phyloP scores from a whole-genome alignment of 73 alveolate genomes.

The Loxodes magnus region DNA sequence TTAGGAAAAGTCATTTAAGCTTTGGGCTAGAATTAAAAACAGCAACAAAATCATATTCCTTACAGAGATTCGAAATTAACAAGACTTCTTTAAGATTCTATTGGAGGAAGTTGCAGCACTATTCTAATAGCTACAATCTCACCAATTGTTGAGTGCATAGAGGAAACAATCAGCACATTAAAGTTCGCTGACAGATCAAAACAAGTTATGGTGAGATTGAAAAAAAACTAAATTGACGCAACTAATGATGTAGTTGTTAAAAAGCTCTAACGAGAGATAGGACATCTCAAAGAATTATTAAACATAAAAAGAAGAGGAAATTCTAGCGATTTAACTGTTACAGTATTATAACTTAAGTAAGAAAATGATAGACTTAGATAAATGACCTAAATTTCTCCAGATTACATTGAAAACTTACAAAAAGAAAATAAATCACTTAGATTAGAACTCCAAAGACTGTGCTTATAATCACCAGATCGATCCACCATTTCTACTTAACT shows the following conservation, averaged over 20 bases:
- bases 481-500: too few relatives aligned
- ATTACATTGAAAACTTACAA: constrained; percentile 46
- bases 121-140: constrained; percentile 69
- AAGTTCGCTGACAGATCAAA: constrained; percentile 90
- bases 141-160: constrained; percentile 56
- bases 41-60: constrained; percentile 56
- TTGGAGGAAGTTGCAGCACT: constrained; percentile 74
- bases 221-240: constrained; percentile 60
- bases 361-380: constrained; percentile 57
- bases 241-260: constrained; percentile 67
- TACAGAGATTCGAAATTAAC: constrained; percentile 83
- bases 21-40: constrained; percentile 33
- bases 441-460: constrained; percentile 32
- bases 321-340: constrained; percentile 30
- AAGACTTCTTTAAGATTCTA: constrained; percentile 62
- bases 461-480: too few relatives aligned
- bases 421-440: constrained; percentile 61
- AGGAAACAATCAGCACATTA: constrained; percentile 71
- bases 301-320: constrained; percentile 58
- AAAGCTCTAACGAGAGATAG: constrained; percentile 62
- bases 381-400: constrained; percentile 24
- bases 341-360: constrained; percentile 33
- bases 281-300: constrained; percentile 52
- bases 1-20: constrained; percentile 80
- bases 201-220: constrained; percentile 46